Percentiles rank a stretch among this genome's conserved stretches.
Conservation (phyloP, 352 stramenopile genomes). For the Achlya hypogyna region DNA sequence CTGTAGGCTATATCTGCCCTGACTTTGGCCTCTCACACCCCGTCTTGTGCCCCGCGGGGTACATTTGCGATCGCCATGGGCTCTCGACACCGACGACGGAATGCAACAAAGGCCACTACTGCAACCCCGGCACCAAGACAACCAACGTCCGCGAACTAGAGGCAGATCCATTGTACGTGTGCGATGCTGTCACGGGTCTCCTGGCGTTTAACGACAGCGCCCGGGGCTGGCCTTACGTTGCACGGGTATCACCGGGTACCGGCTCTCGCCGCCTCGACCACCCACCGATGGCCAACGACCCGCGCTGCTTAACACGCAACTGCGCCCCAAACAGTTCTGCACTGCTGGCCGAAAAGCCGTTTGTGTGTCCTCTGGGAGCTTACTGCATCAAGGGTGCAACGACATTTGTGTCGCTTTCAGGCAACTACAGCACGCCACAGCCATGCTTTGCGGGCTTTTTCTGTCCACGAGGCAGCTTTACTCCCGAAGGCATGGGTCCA, state of each 20-base stretch:
- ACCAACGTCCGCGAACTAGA: slow-evolving; percentile 52
- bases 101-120: slow-evolving; percentile 92
- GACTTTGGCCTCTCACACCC: slow-evolving; percentile 85
- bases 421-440: slow-evolving; percentile 92
- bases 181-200: slow-evolving; percentile 58
- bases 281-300: slow-evolving; percentile 31
- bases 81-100: slow-evolving; percentile 61
- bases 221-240: slow-evolving; percentile 40
- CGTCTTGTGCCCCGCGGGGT: slow-evolving; percentile 84
- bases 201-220: slow-evolving; percentile 42
- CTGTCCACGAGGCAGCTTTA: slow-evolving; percentile 87
- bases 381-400: slow-evolving; percentile 89
- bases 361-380: slow-evolving; percentile 88
- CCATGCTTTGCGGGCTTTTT: slow-evolving; percentile 95
- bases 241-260: slow-evolving; percentile 37
- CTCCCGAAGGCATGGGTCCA: slow-evolving; percentile 87
- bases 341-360: slow-evolving; percentile 85
- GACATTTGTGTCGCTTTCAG: slow-evolving; percentile 38
- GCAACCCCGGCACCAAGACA: slow-evolving; percentile 88
- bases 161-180: slow-evolving; percentile 40
- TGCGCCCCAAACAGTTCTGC: slow-evolving; percentile 36
- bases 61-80: slow-evolving; percentile 88
- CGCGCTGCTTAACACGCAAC: slow-evolving; percentile 34
- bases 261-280: slow-evolving; percentile 54
- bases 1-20: slow-evolving; percentile 92